Conservation (phyloP, 1,284 basidiomycete genomes). For the Rhodotorula sp. region DNA sequence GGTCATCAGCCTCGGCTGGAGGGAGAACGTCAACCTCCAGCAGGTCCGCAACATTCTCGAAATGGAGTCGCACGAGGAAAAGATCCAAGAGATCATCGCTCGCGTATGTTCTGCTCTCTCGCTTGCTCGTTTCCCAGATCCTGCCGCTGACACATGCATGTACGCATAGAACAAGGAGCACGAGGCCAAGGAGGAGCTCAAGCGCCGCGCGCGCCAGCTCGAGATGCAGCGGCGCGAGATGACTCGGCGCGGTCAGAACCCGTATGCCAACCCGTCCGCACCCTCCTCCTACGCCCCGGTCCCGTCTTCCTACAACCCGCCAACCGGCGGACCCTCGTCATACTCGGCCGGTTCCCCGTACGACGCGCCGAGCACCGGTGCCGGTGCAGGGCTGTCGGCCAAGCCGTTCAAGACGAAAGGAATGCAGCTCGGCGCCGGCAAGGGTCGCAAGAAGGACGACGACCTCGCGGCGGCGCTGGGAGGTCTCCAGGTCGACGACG, state of each 20-base stretch:
- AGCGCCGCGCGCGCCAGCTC: slow-evolving; percentile 94
- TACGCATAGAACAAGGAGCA: slow-evolving; percentile 82
- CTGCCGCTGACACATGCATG: background rate
- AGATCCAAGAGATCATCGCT: slow-evolving; percentile 98
- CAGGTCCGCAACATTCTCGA: slow-evolving; percentile 91
- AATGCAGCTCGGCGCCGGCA: slow-evolving; percentile 82
- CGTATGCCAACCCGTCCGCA: slow-evolving; percentile 40
- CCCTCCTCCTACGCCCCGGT: slow-evolving; percentile 11
- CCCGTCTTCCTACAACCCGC: slow-evolving; percentile 15
- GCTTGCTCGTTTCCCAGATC: background rate
- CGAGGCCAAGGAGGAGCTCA: slow-evolving; percentile 98
- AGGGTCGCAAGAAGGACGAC: slow-evolving; percentile 71
- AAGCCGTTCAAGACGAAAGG: slow-evolving; percentile 81
- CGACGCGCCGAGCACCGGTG: slow-evolving; percentile 29
- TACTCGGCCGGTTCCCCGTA: slow-evolving; percentile 14
- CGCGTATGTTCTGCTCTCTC: slow-evolving; percentile 58
- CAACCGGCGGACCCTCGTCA: slow-evolving; percentile 26
- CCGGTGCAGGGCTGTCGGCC: slow-evolving; percentile 6
- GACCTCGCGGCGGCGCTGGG: slow-evolving; percentile 84
- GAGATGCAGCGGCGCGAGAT: slow-evolving; percentile 97
- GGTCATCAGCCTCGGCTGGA: slow-evolving; percentile 88
- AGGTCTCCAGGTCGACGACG: slow-evolving; percentile 50
- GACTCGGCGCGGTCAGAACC: slow-evolving; percentile 62
- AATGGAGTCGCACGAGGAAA: slow-evolving; percentile 99
- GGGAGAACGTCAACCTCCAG: slow-evolving; percentile 86